Evolutionary conservation across 2,329 filamentous ascomycete species (phyloP).

Genomic region (Pseudogymnoascus sp.): DNA sequence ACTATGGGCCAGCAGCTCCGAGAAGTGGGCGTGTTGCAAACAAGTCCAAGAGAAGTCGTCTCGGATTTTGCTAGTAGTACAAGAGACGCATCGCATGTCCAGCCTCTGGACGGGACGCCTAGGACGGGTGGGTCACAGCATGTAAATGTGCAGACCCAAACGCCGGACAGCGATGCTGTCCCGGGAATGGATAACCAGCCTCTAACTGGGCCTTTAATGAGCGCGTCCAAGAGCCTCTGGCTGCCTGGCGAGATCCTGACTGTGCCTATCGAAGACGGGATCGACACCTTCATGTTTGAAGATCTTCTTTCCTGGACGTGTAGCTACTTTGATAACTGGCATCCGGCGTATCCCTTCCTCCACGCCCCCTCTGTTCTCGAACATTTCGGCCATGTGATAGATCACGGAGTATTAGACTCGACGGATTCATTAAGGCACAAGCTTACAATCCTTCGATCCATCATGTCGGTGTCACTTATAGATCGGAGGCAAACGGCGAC

Average conservation of each 20-base stretch:
- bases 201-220: background rate
- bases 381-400: constrained; percentile 34
- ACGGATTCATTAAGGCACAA: constrained; percentile 24
- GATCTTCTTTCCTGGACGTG: constrained; percentile 40
- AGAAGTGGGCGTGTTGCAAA: background rate
- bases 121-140: background rate
- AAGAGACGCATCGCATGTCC: background rate
- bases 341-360: constrained; percentile 44
- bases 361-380: constrained; percentile 42
- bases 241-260: background rate
- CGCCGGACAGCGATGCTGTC: constrained; percentile 10
- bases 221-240: constrained; percentile 12
- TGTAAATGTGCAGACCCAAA: constrained; percentile 10
- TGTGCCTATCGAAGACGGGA: background rate
- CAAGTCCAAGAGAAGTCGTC: background rate
- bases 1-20: constrained; percentile 12
- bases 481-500: constrained; percentile 36
- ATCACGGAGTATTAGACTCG: constrained; percentile 19
- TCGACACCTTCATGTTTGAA: constrained; percentile 30
- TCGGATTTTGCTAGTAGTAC: background rate
- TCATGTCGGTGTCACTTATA: constrained; percentile 43
- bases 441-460: constrained; percentile 36
- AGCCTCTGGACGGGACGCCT: background rate
- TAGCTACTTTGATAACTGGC: constrained; percentile 49
- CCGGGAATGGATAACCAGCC: background rate